These are phyloP conservation scores for Silybum marianum DNA, from an alignment of 129 eudicot genomes.

Conservation along the genomic window DNA sequence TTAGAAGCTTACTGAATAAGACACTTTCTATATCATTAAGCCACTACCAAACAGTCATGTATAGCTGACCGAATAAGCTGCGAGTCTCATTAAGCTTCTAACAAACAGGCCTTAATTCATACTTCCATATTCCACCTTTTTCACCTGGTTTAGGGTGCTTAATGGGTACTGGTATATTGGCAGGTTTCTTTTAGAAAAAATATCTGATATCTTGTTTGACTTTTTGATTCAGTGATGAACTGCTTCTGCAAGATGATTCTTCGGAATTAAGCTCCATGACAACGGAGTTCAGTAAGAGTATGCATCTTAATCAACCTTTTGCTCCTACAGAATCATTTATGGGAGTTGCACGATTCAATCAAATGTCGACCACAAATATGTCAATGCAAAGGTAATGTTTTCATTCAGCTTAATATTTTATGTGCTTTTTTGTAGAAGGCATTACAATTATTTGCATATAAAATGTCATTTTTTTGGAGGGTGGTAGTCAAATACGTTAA, in stretches of 20 bases:
- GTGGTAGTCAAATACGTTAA: not conserved
- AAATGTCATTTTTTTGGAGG: not conserved
- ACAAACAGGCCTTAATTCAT: not conserved
- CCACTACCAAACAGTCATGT: not conserved
- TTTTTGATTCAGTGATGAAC: slow-evolving; percentile 70
- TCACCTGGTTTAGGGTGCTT: too few relatives aligned
- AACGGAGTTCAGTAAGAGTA: slow-evolving; percentile 56
- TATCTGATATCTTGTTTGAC: slow-evolving; percentile 5
- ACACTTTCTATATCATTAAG: not conserved
- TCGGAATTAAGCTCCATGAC: slow-evolving; percentile 56
- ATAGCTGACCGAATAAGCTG: not conserved
- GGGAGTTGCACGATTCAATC: slow-evolving; percentile 51
- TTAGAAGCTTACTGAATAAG: too few relatives aligned
- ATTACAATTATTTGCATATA: not conserved
- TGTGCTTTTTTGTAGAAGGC: not conserved
- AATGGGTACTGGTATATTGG: not conserved
- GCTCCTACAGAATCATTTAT: slow-evolving; percentile 45
- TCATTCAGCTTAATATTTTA: not conserved
- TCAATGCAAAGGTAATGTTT: slow-evolving; percentile 59
- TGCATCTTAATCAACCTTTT: slow-evolving; percentile 59
- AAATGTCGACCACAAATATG: slow-evolving; percentile 38
- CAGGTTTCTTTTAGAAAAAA: not conserved
- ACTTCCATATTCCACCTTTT: not conserved
- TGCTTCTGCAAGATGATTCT: slow-evolving; percentile 86
- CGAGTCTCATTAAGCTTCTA: not conserved